These are phyloP conservation scores for Gonapodya sp. DNA, from an alignment of 192 early-diverging fungal species.

Conservation along the genomic window DNA sequence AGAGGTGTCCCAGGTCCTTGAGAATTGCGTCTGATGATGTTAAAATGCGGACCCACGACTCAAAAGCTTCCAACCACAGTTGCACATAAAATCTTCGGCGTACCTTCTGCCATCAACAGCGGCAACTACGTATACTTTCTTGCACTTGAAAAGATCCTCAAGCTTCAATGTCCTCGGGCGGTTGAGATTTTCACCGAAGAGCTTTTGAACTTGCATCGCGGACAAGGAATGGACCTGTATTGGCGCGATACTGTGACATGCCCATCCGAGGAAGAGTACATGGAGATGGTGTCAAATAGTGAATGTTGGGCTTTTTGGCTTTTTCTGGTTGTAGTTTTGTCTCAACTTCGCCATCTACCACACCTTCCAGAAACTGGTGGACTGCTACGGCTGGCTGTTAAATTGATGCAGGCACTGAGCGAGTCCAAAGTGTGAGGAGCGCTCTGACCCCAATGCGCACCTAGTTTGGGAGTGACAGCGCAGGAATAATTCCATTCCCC, in stretches of 20 bases:
- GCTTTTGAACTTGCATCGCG: constrained; percentile 79
- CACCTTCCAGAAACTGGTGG: constrained; percentile 78
- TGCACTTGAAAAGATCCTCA: constrained; percentile 65
- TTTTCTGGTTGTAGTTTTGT: background rate
- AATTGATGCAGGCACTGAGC: constrained; percentile 71
- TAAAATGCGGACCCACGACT: constrained; percentile 73
- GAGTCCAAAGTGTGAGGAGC: background rate
- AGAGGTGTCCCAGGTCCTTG: constrained; percentile 59
- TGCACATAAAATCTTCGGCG: constrained; percentile 93
- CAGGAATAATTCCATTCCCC: too few relatives aligned
- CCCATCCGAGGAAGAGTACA: constrained; percentile 84
- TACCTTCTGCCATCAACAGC: constrained; percentile 87
- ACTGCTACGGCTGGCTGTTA: constrained; percentile 83
- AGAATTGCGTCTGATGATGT: constrained; percentile 74
- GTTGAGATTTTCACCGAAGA: constrained; percentile 87
- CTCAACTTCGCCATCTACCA: too few relatives aligned
- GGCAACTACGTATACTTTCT: constrained; percentile 95
- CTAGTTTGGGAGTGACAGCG: too few relatives aligned
- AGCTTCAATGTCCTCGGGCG: constrained; percentile 54
- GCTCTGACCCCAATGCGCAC: background rate
- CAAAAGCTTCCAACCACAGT: constrained; percentile 32
- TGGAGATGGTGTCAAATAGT: constrained; percentile 95
- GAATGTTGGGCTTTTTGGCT: constrained; percentile 22
- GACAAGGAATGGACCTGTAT: constrained; percentile 96
- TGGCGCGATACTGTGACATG: constrained; percentile 88